Conservation (phyloP, 768 basidiomycete genomes). For the Steccherinum ochraceum region DNA sequence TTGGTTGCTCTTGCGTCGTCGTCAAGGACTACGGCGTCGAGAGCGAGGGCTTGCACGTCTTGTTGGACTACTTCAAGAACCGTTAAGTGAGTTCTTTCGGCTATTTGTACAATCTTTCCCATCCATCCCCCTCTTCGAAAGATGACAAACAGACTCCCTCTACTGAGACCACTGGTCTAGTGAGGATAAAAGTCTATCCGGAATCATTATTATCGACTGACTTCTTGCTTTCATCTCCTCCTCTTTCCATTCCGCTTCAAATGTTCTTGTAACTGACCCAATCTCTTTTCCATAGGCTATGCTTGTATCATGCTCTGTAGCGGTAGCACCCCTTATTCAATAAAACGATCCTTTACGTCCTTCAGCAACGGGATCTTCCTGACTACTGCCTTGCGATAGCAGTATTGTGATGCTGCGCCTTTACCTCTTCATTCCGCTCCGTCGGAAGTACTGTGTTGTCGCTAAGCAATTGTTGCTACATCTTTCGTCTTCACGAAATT, state of each 20-base stretch:
- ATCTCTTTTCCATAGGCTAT: background rate
- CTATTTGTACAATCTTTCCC: background rate
- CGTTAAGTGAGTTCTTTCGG: slow-evolving; percentile 40
- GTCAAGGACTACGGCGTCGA: slow-evolving; percentile 97
- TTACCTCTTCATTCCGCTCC: no score
- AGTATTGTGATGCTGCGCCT: no score
- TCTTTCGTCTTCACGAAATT: no score
- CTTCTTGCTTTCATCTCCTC: slow-evolving; percentile 6
- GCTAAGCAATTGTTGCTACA: no score
- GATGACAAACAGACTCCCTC: slow-evolving; percentile 96
- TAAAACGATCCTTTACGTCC: background rate
- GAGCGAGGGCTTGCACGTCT: slow-evolving; percentile 90
- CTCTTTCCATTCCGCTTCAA: slow-evolving; percentile 14
- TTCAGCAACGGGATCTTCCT: no score
- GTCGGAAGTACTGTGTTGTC: no score
- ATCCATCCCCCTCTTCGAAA: slow-evolving; percentile 7
- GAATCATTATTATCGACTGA: slow-evolving; percentile 88
- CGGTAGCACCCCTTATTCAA: background rate
- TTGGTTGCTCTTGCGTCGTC: slow-evolving; percentile 90
- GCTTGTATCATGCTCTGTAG: background rate
- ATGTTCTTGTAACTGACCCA: background rate
- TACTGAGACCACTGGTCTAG: slow-evolving; percentile 54
- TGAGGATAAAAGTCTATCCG: slow-evolving; percentile 80
- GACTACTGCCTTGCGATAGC: no score
- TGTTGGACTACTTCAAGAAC: slow-evolving; percentile 96